Base-by-base conservation (phyloP, 371 early-diverging fungal genomes). In the Mortierella sp. region DNA sequence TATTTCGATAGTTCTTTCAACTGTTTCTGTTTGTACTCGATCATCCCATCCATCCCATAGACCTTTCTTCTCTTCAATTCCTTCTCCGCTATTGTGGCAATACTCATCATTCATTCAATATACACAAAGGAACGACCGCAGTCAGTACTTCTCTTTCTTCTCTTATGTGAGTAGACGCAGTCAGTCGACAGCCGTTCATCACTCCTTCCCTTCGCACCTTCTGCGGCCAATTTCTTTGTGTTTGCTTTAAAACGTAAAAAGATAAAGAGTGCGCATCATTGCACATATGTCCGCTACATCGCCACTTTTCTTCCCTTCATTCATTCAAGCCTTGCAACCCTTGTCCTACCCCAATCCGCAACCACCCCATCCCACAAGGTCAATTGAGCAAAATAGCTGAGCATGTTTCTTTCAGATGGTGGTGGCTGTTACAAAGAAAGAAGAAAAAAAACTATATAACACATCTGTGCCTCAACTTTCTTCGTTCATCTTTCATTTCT, bases 71-170 rank as follows among this genome's bases (percentile, higher is more conserved):
- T 55, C 38, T 38, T 44, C 42, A 38, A 38, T 38, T 55, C 26
- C 57, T 68, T 68, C 68, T 68, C 68, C 68, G 68, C 68, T 24
- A 16, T 63, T 68, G 68, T 42, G 68, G 68, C 68, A 68, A 68
- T 42, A 34, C 38, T 3, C 65, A 42, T 4, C 34, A 28, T 60
- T 31, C 58, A 6, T 31, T 3, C 13, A 63, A 50, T 19, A 28
- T 28, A 16, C 28, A 58, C 28, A n/a, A 9, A 24, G n/a, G 24
- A 14, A 28, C 60, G 28, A 63, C 63, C 63, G 63, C 63, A 63
- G 63, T 63, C n/a, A 21, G 50, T 48, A 48, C 50, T 48, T 48
- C n/a, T n/a, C 28, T 26, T 6, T 26, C 10, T 58, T 19, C 34
- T 28, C 34, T 60, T n/a, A 4, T 63, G 63, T 68, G 68, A 68